Evolutionary conservation across 2,329 filamentous ascomycete genomes (phyloP), one percentile per base, ranked within the genome.

Genomic region (Neophaeococcomyces aloes): DNA sequence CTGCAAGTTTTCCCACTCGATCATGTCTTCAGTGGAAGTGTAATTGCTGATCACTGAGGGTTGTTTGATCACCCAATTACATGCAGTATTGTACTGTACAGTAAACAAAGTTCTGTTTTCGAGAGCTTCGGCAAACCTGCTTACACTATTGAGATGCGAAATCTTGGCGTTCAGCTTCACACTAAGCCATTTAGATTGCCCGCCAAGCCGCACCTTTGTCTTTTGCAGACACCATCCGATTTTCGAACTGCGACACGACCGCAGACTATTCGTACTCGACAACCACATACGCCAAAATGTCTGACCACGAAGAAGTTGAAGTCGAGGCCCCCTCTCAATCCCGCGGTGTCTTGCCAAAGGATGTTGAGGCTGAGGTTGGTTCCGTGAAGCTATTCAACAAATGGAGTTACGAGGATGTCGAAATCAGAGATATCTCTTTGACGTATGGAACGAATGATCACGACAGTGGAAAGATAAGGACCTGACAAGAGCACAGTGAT

Each of bases 361-460:
- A 94, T 59, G 83, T 94, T 66, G 75, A 79, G 64, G 76, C 80
- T 63, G 86, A 94, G 75, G 81, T 91, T 72, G 88, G 87, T 71
- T 82, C 77, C 73, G 78, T 91, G 70, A 94, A 94, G 83, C 79
- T 94, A 63, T 94, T 94, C 81, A 93, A 91, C 82, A 94, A 93
- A 75, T 94, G 88, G 81, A 81, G 74, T 74, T 98, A 96, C 75
- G 91, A 91, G 69, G 86, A 96, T 81, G 89, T 98, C 66, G 91
- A 98, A 79, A 91, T 98, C 73, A 83, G 89, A 71, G 91, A 98
- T 70, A 96, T 98, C 75, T 98, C 91, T 64, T 79, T 98, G 76
- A 96, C 89, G 91, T 98, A 93, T 76, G 86, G 69, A 29, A 33
- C 10, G 21, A 29, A 30, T 27, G 25, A 34, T 5, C 19, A 44